phyloP scores from a whole-genome alignment of 192 early-diverging fungal genomes.

The Rhizophagus clarus region DNA sequence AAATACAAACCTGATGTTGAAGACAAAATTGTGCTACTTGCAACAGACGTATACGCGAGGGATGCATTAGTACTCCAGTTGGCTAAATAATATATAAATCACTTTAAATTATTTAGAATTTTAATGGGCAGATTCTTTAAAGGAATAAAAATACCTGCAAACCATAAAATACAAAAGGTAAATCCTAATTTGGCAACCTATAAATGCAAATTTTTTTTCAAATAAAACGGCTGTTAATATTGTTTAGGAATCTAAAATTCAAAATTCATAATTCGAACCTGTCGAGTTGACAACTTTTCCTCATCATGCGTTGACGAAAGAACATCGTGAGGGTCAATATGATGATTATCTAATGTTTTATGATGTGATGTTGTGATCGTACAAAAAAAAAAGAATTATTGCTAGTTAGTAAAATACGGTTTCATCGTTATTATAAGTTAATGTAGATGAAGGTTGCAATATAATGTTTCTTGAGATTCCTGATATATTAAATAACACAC shows the following conservation, averaged over 20 bases:
- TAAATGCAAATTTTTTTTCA: conserved; percentile 14
- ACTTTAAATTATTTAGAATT: background rate
- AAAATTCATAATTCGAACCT: conserved; percentile 31
- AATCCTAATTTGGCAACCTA: conserved; percentile 65
- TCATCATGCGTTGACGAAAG: background rate
- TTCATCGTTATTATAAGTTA: background rate
- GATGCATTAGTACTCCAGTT: conserved; percentile 75
- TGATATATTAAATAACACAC: background rate
- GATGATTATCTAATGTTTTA: background rate
- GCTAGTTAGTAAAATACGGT: background rate
- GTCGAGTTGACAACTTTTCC: conserved; percentile 11
- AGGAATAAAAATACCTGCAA: conserved; percentile 42
- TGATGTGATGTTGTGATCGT: background rate
- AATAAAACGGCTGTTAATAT: background rate
- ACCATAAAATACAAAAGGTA: conserved; percentile 78
- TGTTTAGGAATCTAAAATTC: background rate
- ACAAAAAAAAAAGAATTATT: conserved; percentile 7
- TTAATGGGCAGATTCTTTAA: background rate
- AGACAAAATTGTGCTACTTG: conserved; percentile 72
- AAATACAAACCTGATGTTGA: conserved; percentile 62
- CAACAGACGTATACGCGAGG: conserved; percentile 73
- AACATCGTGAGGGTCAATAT: conserved; percentile 5
- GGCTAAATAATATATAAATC: conserved; percentile 38
- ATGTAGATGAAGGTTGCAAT: background rate
- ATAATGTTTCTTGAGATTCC: background rate